phyloP scores from a whole-genome alignment of 164 flowering plant species.

The Annona cherimola region DNA sequence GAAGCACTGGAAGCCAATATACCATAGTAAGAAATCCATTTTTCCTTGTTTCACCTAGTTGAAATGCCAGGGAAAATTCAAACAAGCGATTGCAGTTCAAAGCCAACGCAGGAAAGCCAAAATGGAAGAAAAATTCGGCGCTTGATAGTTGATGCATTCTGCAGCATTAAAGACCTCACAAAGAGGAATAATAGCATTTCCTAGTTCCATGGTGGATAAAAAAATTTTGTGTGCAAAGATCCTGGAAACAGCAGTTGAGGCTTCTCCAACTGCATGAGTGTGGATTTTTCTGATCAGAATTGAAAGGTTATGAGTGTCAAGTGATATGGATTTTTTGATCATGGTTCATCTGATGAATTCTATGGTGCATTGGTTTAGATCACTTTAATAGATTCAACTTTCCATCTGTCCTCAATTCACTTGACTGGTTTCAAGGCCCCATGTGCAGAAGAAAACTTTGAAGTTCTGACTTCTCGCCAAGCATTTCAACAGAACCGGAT shows the following conservation, averaged over 20 bases:
- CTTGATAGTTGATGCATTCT: neutral
- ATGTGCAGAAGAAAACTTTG: too few species aligned
- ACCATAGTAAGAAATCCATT: neutral
- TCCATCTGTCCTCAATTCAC: too few species aligned
- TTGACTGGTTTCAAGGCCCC: too few species aligned
- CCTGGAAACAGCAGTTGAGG: neutral
- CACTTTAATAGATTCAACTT: neutral
- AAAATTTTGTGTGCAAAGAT: too few species aligned
- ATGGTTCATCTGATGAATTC: neutral
- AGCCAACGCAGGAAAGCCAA: neutral
- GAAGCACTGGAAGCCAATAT: slow-evolving; percentile 46
- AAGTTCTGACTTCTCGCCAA: neutral
- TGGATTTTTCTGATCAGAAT: neutral
- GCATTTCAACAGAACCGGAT: neutral
- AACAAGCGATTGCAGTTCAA: neutral
- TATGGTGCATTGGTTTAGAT: neutral
- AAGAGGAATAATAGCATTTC: neutral
- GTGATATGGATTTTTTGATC: neutral
- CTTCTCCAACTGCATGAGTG: neutral
- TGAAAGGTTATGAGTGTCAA: neutral
- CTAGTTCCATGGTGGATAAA: too few species aligned
- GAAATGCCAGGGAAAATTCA: neutral
- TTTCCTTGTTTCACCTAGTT: neutral
- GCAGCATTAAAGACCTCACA: too few species aligned
- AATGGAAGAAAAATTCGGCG: neutral